Conservation (phyloP, 2,329 filamentous ascomycete species). For the Ploettnerulaceae sp. region DNA sequence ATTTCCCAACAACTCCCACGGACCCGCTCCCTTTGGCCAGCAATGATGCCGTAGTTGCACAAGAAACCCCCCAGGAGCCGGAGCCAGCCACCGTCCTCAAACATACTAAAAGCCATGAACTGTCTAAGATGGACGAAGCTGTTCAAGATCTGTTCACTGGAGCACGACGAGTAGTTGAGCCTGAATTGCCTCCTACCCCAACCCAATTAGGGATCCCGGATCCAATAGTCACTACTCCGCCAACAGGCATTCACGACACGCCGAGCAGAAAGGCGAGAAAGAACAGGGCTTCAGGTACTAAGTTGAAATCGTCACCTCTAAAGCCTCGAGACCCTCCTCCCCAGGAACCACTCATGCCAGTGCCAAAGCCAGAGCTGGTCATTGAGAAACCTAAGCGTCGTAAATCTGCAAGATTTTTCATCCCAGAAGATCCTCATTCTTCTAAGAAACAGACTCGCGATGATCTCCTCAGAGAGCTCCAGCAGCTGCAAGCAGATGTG, state of each 20-base stretch:
- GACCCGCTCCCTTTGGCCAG: slow-evolving; percentile 11
- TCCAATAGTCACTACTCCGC: slow-evolving; percentile 49
- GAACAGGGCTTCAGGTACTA: slow-evolving; percentile 33
- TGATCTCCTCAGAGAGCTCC: slow-evolving; percentile 50
- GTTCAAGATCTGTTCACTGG: slow-evolving; percentile 4
- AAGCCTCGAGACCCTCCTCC: slow-evolving; percentile 26
- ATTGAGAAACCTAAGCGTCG: slow-evolving; percentile 17
- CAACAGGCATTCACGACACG: slow-evolving; percentile 55
- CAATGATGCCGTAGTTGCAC: background rate
- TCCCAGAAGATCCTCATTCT: slow-evolving; percentile 30
- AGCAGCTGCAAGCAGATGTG: slow-evolving; percentile 54
- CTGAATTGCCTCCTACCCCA: slow-evolving; percentile 58
- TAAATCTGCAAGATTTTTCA: slow-evolving; percentile 28
- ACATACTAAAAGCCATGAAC: background rate
- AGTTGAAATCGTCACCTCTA: slow-evolving; percentile 33
- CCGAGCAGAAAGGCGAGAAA: slow-evolving; percentile 46
- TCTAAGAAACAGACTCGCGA: slow-evolving; percentile 50
- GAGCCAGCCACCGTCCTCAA: background rate
- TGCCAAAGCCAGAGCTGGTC: slow-evolving; percentile 1
- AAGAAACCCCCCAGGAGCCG: background rate
- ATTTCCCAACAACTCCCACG: slow-evolving; percentile 19
- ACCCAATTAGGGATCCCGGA: slow-evolving; percentile 46
- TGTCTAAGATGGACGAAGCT: slow-evolving; percentile 2
- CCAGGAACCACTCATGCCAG: slow-evolving; percentile 21
- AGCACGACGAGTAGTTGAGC: slow-evolving; percentile 42